phyloP scores from a whole-genome alignment of 352 stramenopile species.

The Plasmopara viticola region DNA sequence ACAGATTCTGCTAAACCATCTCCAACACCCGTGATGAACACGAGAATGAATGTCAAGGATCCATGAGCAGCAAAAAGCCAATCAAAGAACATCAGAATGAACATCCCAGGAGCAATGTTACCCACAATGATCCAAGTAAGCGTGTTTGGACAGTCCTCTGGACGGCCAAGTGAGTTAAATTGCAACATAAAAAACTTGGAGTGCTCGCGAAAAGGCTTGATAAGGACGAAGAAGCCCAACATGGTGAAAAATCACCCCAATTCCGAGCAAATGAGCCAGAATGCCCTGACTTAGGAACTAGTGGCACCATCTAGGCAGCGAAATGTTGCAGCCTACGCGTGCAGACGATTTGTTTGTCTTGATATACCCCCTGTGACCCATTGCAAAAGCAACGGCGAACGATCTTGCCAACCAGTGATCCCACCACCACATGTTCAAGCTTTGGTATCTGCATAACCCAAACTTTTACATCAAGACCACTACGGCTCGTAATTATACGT shows the following conservation, averaged over 20 bases:
- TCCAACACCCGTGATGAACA: constrained; percentile 79
- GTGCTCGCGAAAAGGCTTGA: constrained; percentile 76
- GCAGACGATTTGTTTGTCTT: too few species aligned
- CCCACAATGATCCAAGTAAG: constrained; percentile 83
- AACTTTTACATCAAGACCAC: too few species aligned
- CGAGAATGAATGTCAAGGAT: constrained; percentile 63
- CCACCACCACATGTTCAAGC: too few species aligned
- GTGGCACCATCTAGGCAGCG: too few species aligned
- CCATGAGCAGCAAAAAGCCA: constrained; percentile 61
- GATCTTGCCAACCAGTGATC: too few species aligned
- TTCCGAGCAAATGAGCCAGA: too few species aligned
- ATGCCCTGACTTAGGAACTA: too few species aligned
- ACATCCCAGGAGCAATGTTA: constrained; percentile 58
- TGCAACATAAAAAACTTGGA: constrained; percentile 85
- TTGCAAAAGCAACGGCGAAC: too few species aligned
- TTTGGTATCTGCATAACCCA: too few species aligned
- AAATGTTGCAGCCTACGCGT: too few species aligned
- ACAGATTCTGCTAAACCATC: constrained; percentile 73
- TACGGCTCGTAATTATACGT: too few species aligned
- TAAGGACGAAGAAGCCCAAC: constrained; percentile 75
- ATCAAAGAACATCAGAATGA: constrained; percentile 84
- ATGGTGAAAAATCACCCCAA: constrained; percentile 7
- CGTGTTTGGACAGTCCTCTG: constrained; percentile 77
- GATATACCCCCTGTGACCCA: too few species aligned
- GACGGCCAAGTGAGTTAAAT: constrained; percentile 84